Evolutionary conservation across 2,329 filamentous ascomycete species (phyloP).

Genomic region (Phialophora chinensis): DNA sequence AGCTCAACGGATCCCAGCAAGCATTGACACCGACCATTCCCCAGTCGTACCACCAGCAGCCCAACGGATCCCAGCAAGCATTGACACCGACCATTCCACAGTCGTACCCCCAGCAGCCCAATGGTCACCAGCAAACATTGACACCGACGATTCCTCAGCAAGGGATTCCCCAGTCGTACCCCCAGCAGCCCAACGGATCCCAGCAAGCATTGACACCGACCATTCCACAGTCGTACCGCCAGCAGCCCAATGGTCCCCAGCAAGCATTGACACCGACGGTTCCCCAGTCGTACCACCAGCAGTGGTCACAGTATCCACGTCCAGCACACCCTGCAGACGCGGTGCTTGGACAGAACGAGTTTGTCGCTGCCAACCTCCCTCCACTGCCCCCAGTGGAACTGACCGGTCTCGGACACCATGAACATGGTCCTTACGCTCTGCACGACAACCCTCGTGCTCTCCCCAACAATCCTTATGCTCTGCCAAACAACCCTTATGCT

Average conservation of each 20-base stretch:
- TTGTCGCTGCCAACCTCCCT: too few relatives aligned
- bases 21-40: not conserved
- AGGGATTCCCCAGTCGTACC: too few relatives aligned
- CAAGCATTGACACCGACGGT: not conserved
- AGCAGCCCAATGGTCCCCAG: not conserved
- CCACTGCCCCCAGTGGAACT: too few relatives aligned
- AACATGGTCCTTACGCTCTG: not conserved
- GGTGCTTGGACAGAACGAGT: not conserved
- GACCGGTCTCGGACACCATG: not conserved
- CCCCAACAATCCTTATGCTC: too few relatives aligned
- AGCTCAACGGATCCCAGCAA: too few relatives aligned
- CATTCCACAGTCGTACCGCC: too few relatives aligned
- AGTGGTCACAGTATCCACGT: not conserved
- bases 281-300: not conserved
- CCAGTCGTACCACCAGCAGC: too few relatives aligned
- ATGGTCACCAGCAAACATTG: too few relatives aligned
- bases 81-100: not conserved
- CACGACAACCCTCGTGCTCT: not conserved
- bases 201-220: not conserved
- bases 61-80: not conserved
- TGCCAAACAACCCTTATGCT: too few relatives aligned
- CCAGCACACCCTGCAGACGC: not conserved
- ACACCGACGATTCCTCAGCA: not conserved
- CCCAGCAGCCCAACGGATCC: too few relatives aligned
- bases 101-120: too few relatives aligned